Evolutionary conservation across 202 grass and related monocot genomes (phyloP), one percentile per base, ranked within the genome.

Genomic region (Musa balbisiana): DNA sequence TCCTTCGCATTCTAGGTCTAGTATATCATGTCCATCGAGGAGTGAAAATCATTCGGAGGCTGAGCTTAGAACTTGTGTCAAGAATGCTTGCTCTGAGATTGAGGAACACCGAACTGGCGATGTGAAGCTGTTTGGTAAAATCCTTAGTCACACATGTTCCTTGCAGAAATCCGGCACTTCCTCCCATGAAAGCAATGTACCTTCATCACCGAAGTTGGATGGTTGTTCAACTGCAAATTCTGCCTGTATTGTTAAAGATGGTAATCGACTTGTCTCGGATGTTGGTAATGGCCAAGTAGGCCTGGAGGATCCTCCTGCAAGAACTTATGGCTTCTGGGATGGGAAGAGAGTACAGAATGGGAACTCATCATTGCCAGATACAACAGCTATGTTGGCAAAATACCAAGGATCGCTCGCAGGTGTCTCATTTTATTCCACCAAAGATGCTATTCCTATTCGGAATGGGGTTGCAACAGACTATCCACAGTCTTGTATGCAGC

Each of bases 121-220:
- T 87, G 88, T 95, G 11, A 95, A 95, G 71, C 80, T 95, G n/a
- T 95, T 95, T 62, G 92, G 92, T 54, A 74, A 84, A 80, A 91
- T 95, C 83, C 87, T 92, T 23, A 89, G 82, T 55, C 85, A 85
- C 29, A 86, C 86, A 67, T 92, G 84, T 10, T 72, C 84, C 10
- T 67, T 79, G 75, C 90, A 89, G 69, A 92, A 82, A 67, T 78
- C 82, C 72, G 76, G 56, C 9, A 71, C 80, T 26, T 80, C 84
- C 9, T 73, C 23, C 10, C 80, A 83, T 62, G 85, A 72, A 78
- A 80, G 10, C 76, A 85, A 85, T 81, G 80, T 67, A 71, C 66
- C 79, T 56, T 22, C 79, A 11, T 82, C 79, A 0, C 77, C 80
- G 66, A 85, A 72, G 67, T 16, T 77, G 67, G 79, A 88, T 24